Percentiles rank a stretch among this genome's conserved stretches.
Evolutionary conservation across 2,329 filamentous ascomycete genomes (phyloP).

Genomic region (Ceratocystis lukuohia): DNA sequence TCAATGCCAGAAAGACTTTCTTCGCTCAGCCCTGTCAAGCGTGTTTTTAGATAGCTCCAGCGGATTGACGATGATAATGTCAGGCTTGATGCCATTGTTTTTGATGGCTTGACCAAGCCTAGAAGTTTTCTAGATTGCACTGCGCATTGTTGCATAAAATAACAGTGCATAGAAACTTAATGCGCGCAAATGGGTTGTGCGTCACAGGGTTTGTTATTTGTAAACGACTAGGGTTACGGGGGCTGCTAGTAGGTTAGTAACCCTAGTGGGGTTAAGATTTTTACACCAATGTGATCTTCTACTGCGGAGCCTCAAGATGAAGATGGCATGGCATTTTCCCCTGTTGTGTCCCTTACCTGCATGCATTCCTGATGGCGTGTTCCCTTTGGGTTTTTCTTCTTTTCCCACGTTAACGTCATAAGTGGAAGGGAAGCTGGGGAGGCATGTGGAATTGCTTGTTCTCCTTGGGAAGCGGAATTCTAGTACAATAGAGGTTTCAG

Average conservation of each 20-base stretch:
- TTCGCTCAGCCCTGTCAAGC: too few species aligned
- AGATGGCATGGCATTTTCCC: too few species aligned
- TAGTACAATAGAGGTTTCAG: not conserved
- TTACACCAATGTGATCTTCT: too few species aligned
- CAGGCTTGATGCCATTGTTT: too few species aligned
- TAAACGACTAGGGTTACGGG: not conserved
- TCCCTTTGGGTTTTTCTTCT: not conserved
- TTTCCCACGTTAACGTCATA: not conserved
- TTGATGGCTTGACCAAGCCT: not conserved
- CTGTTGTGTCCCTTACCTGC: too few species aligned
- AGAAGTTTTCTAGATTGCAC: not conserved
- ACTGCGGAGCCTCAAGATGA: not conserved
- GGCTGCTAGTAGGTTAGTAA: rapidly evolving
- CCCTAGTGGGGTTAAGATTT: too few species aligned
- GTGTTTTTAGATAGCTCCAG: too few species aligned
- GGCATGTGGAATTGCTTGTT: not conserved
- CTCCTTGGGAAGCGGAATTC: not conserved
- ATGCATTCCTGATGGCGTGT: too few species aligned
- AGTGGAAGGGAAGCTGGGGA: not conserved
- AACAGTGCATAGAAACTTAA: not conserved
- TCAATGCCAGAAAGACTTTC: too few species aligned
- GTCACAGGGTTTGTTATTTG: not conserved
- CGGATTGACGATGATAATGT: too few species aligned
- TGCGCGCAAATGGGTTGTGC: not conserved
- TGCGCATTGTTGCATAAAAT: not conserved